Percentiles rank a stretch among this genome's conserved stretches.
phyloP scores from a whole-genome alignment of 805 yeast species.

The Wickerhamiella domercqiae region DNA sequence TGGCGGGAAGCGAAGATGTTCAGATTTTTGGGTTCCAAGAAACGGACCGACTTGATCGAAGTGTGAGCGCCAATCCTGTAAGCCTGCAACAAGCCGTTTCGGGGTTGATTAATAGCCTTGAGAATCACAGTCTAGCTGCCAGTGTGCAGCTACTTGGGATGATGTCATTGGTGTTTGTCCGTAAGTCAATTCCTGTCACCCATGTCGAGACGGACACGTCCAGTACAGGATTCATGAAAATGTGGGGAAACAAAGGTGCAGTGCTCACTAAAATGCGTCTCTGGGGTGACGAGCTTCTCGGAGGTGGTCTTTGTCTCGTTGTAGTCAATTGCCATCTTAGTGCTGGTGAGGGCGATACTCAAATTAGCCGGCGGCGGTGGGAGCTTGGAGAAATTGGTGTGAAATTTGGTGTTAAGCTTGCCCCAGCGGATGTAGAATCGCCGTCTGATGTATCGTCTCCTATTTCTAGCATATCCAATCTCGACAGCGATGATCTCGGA shows the following conservation, averaged over 20 bases:
- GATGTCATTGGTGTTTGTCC: constrained; percentile 32
- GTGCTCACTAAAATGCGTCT: constrained; percentile 31
- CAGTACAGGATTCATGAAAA: constrained; percentile 41
- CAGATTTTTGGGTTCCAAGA: constrained; percentile 81
- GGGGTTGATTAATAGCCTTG: constrained; percentile 16
- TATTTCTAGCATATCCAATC: not conserved
- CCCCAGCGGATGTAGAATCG: constrained; percentile 1
- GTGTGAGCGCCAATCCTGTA: constrained; percentile 21
- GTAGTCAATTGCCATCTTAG: constrained; percentile 38
- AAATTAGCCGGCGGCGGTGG: constrained; percentile 29
- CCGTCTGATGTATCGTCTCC: too few species aligned
- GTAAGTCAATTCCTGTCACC: constrained; percentile 27
- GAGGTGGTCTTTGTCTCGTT: constrained; percentile 21
- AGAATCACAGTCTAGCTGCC: constrained; percentile 26
- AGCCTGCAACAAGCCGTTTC: constrained; percentile 19
- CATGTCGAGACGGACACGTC: constrained; percentile 29
- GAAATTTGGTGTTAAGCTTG: constrained; percentile 20
- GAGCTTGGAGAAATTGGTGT: constrained; percentile 29
- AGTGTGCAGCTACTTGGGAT: constrained; percentile 39
- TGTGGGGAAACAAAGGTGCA: constrained; percentile 53
- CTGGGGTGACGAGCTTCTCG: constrained; percentile 14
- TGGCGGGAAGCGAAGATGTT: constrained; percentile 34
- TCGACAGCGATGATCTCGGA: not conserved
- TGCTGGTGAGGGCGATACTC: constrained; percentile 27
- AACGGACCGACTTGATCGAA: constrained; percentile 29